Evolutionary conservation across 1,284 basidiomycete species (phyloP).

Genomic region (Fistulinella cinereoalba): DNA sequence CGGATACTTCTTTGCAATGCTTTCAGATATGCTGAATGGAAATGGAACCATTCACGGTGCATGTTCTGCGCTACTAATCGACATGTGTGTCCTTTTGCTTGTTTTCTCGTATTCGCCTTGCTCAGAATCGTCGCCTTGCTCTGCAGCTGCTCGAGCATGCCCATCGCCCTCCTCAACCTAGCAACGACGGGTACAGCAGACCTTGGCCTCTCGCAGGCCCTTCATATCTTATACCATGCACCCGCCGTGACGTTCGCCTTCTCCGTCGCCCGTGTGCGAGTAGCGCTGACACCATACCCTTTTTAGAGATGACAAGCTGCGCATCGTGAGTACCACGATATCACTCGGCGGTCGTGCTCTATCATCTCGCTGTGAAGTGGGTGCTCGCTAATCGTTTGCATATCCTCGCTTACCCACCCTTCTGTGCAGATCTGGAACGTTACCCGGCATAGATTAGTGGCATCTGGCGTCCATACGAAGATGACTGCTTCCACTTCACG

Average conservation of each 20-base stretch:
- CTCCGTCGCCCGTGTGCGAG: background rate
- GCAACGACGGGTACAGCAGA: slow-evolving; percentile 20
- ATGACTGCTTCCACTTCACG: slow-evolving; percentile 31
- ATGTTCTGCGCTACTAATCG: slow-evolving; percentile 45
- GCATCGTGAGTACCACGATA: slow-evolving; percentile 31
- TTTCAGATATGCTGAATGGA: slow-evolving; percentile 47
- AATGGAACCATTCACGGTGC: slow-evolving; percentile 44
- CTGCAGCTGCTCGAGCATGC: slow-evolving; percentile 38
- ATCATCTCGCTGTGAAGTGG: slow-evolving; percentile 31
- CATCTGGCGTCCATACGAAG: slow-evolving; percentile 38
- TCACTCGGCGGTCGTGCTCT: slow-evolving; percentile 24
- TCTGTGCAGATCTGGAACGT: slow-evolving; percentile 37
- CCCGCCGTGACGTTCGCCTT: slow-evolving; percentile 37
- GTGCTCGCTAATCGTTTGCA: background rate
- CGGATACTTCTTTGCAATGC: no score
- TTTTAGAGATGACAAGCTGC: slow-evolving; percentile 30
- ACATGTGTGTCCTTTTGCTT: slow-evolving; percentile 37
- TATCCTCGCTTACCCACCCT: background rate
- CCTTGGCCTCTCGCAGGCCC: slow-evolving; percentile 39
- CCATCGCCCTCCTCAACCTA: slow-evolving; percentile 31
- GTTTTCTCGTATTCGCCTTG: no score
- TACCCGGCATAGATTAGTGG: slow-evolving; percentile 33
- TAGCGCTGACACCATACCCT: background rate
- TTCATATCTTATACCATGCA: slow-evolving; percentile 40
- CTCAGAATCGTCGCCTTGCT: background rate